phyloP scores from a whole-genome alignment of 441 rosid genomes.

The Gossypium schwendimanii region DNA sequence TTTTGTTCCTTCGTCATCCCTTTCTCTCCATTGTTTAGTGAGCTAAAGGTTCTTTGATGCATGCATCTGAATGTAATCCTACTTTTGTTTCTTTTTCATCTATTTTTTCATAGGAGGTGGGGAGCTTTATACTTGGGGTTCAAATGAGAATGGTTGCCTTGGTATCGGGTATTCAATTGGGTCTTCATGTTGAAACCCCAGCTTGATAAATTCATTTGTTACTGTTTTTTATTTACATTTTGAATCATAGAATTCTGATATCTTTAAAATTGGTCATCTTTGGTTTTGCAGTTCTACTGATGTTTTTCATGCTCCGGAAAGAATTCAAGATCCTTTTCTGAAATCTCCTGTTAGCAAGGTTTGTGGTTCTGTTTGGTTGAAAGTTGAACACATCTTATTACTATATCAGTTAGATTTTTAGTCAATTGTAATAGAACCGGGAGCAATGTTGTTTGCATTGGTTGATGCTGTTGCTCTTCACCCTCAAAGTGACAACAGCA shows the following conservation, averaged over 20 bases:
- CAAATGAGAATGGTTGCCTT: constrained; percentile 94
- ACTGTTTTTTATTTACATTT: not conserved
- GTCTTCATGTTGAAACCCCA: constrained; percentile 1
- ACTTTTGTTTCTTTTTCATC: constrained; percentile 5
- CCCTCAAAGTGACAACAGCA: not conserved
- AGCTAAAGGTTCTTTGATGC: not conserved
- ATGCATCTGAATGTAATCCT: not conserved
- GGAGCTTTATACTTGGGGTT: constrained; percentile 82
- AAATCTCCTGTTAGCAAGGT: constrained; percentile 61
- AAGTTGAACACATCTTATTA: not conserved
- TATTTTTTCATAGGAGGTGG: constrained; percentile 45
- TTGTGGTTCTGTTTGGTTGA: constrained; percentile 10
- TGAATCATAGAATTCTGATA: not conserved
- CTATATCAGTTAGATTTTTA: not conserved
- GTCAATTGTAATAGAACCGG: not conserved
- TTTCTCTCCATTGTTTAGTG: not conserved
- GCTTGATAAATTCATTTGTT: not conserved
- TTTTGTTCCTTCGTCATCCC: not conserved
- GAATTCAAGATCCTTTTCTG: constrained; percentile 65
- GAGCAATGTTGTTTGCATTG: not conserved
- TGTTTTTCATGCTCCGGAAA: constrained; percentile 59
- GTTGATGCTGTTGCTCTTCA: not conserved
- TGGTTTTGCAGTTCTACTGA: constrained; percentile 47
- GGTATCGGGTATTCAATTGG: constrained; percentile 56
- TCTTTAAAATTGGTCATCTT: constrained; percentile 7